Base-by-base conservation (phyloP, 768 basidiomycete genomes). In the Clathrus columnatus region DNA sequence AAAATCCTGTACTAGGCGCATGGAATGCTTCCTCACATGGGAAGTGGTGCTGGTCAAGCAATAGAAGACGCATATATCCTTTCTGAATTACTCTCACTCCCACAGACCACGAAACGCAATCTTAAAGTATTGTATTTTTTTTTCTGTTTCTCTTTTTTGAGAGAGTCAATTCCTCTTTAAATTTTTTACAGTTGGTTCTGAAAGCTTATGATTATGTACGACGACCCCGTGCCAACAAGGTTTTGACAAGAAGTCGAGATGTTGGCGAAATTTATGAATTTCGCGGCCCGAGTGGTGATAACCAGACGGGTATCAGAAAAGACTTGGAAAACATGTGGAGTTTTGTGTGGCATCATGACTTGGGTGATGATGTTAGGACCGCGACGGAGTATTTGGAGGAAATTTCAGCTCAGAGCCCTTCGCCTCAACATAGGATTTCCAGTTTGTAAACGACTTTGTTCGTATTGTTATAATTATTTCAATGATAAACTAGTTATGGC, bases 31-130 rank as follows among this genome's bases (percentile, higher is more conserved):
- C 80, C 82, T 0, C 80, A 82, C 63, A 66, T 82, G 8, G 80
- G 80, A 2, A 73, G 79, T 0, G 81, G 81, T 1, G 78, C 77
- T 7, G 77, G 81, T 7, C 81, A 83, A 66, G 81, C 78, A 1
- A 71, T 82, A 26, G 81, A 83, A 60, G 82, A 82, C 57, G 75
- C 73, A 0, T 72, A 73, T 45, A 62, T 76, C 4, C 65, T 83
- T 4, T 72, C 71, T 36, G 67, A 70, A 10, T 65, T 83, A 14
- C 73, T 83, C 16, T 61, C 63, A 5, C 74, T 76, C 57, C 70
- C 75, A 2, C 61, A 69, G 53, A 73, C 75, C 1, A 70, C 64
- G 17, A 43, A 60, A 16, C 60, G 61, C 7, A 77, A 75, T 58
- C 61, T 82, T 20, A 67, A 72, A 56, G 80, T 75, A 57, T 54